A percentile compares a stretch with the other conserved stretches of the same genome.
phyloP scores from a whole-genome alignment of 1,284 basidiomycete species.

The Ustilago tritici region DNA sequence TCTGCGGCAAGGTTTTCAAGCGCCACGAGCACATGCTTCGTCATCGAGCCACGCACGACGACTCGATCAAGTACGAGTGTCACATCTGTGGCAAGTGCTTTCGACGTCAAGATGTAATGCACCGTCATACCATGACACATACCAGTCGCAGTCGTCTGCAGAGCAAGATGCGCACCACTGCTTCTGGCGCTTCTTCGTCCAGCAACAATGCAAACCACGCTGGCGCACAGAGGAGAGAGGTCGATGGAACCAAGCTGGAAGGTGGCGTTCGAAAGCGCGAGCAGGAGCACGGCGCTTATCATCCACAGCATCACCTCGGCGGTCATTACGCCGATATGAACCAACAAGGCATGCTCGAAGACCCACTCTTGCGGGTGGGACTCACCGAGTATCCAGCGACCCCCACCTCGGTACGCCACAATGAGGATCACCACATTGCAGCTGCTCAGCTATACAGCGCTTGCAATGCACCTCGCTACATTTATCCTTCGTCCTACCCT shows the following conservation, averaged over 20 bases:
- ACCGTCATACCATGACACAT: conserved; percentile 53
- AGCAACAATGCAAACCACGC: background rate
- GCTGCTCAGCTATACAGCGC: conserved; percentile 38
- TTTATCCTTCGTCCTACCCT: conserved; percentile 12
- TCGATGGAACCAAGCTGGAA: conserved; percentile 2
- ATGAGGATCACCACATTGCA: conserved; percentile 42
- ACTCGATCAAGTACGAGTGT: conserved; percentile 47
- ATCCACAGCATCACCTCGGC: background rate
- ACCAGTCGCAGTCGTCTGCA: conserved; percentile 26
- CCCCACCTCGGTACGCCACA: conserved; percentile 19
- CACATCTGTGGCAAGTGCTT: conserved; percentile 51
- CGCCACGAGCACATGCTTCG: conserved; percentile 55
- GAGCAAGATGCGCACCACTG: conserved; percentile 36
- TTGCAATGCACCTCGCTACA: conserved; percentile 22
- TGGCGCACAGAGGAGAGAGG: background rate
- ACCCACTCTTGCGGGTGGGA: conserved; percentile 35
- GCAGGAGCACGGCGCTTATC: background rate
- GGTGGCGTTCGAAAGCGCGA: conserved; percentile 13
- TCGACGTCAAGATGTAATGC: conserved; percentile 55
- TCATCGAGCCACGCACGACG: conserved; percentile 52
- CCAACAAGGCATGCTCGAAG: conserved; percentile 28
- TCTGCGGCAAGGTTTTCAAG: conserved; percentile 52
- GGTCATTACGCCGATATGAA: background rate
- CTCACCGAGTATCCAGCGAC: conserved; percentile 26
- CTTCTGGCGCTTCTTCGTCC: conserved; percentile 6